Percentiles rank a stretch among this genome's conserved stretches.
These are phyloP conservation scores for Eimeria maxima DNA, from an alignment of 169 alveolate genomes.

Conservation along the genomic window DNA sequence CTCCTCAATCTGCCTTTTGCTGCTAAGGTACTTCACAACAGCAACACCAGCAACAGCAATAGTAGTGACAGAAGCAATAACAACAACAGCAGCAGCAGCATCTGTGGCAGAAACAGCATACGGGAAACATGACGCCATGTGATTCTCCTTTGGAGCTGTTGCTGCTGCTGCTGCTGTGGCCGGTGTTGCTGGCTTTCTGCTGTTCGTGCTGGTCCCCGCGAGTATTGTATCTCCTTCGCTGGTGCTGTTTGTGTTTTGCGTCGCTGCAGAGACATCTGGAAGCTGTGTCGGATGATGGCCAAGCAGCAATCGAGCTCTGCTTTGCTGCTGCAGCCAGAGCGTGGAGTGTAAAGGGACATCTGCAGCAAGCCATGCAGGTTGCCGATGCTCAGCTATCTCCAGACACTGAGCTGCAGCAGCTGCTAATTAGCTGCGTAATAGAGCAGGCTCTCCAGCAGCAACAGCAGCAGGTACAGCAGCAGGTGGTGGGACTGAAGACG, in stretches of 20 bases:
- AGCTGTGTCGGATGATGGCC: slow-evolving; percentile 80
- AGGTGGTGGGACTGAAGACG: neutral
- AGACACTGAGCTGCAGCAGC: slow-evolving; percentile 66
- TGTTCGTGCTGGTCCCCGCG: too few species aligned
- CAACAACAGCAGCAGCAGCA: neutral
- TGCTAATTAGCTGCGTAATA: slow-evolving; percentile 34
- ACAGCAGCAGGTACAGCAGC: slow-evolving; percentile 42
- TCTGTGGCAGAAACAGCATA: neutral
- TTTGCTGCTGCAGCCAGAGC: slow-evolving; percentile 24
- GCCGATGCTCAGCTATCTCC: slow-evolving; percentile 63
- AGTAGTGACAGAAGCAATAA: neutral
- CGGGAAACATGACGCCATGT: neutral
- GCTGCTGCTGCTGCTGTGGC: too few species aligned
- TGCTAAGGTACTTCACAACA: slow-evolving; percentile 37
- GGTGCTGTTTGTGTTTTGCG: neutral
- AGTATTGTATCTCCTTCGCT: too few species aligned
- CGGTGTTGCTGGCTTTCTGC: too few species aligned
- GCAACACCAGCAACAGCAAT: slow-evolving; percentile 25
- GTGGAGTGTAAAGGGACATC: slow-evolving; percentile 30
- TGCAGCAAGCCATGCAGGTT: slow-evolving; percentile 72
- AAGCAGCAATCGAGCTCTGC: slow-evolving; percentile 44
- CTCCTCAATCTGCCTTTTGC: slow-evolving; percentile 15
- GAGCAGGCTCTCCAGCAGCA: slow-evolving; percentile 49
- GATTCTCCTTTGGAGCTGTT: neutral
- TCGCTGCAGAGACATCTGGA: slow-evolving; percentile 72